Base-by-base conservation (phyloP, 176 grass and related monocot genomes). In the Rhynchospora breviuscula region DNA sequence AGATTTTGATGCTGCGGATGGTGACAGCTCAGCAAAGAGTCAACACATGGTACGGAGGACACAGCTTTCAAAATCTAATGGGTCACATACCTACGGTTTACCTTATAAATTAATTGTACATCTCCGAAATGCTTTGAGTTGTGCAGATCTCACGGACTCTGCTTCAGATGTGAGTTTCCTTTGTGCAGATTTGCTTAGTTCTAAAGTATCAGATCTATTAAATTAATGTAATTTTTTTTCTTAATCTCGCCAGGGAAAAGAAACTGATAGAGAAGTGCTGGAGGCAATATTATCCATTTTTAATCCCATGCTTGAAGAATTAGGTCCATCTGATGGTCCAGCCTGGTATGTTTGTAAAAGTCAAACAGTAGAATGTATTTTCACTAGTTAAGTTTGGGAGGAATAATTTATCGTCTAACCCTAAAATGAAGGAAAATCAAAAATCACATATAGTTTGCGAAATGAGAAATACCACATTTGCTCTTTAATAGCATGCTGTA, bases 1-100 rank as follows among this genome's bases (percentile, higher is more conserved):
- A 98, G 95, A 98, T 89, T 89, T 98, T 84, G 92, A 95, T 91
- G 62, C 61, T 40, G 78, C 82, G 25, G 79, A 66, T 43, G 89
- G 86, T 65, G 76, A 89, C 12, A 56, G 63, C 29, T 35, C 81
- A 33, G 52, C 68, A 62, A 58, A 59, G 51, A 84, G 63, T 4
- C 59, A 47, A 78, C 92, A 93, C 81, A 98, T 95, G 95, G 89
- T 98, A 53, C 88, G 95, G 49, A 90, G 92, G 59, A 90, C 92
- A 87, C 94, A 92, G 92, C 29, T 93, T n/a, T 94, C 89, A 49
- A 89, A 86, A 85, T 81, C 21, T 70, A 23, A 45, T 47, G 62
- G 45, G 47, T 59, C 85, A 86, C 77, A 68, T 63, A 78, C 71
- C 1, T 92, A 95, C 86, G 92, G 92, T 10, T 84, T 98, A 21